Evolutionary conservation across 768 basidiomycete species (phyloP).

Genomic region (Lyophyllum shimeji): DNA sequence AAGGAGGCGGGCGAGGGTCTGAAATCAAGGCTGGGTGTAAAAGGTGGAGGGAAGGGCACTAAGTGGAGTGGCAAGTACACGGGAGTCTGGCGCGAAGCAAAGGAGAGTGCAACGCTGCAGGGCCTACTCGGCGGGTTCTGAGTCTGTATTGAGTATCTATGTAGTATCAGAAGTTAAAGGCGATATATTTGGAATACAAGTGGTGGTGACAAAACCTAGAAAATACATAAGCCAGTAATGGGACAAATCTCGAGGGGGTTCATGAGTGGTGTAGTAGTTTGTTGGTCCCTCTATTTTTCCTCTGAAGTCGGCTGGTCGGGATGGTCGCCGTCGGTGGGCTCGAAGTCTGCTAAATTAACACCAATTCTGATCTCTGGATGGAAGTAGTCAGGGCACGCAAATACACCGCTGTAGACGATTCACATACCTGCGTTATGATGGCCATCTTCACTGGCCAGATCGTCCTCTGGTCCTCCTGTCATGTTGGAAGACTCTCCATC

Average conservation of each 20-base stretch:
- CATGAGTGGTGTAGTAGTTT: neutral
- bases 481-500: constrained; percentile 38
- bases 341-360: neutral
- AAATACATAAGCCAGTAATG: constrained; percentile 3
- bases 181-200: constrained; percentile 8
- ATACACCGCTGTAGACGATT: neutral
- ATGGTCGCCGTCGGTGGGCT: neutral
- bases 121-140: constrained; percentile 34
- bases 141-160: constrained; percentile 9
- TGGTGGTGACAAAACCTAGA: neutral
- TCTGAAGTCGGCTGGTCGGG: constrained; percentile 8
- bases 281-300: neutral
- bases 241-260: neutral
- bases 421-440: constrained; percentile 18
- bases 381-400: neutral
- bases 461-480: constrained; percentile 20
- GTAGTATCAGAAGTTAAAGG: constrained; percentile 1
- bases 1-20: constrained; percentile 58
- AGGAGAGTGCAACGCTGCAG: constrained; percentile 40
- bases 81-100: constrained; percentile 59
- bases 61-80: constrained; percentile 76
- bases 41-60: constrained; percentile 76
- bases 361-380: neutral
- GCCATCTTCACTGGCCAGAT: constrained; percentile 16
- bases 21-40: constrained; percentile 58